A percentile compares a stretch with the other conserved stretches of the same genome.
Conservation (phyloP, 345 rosid genomes). For the Moringa oleifera region DNA sequence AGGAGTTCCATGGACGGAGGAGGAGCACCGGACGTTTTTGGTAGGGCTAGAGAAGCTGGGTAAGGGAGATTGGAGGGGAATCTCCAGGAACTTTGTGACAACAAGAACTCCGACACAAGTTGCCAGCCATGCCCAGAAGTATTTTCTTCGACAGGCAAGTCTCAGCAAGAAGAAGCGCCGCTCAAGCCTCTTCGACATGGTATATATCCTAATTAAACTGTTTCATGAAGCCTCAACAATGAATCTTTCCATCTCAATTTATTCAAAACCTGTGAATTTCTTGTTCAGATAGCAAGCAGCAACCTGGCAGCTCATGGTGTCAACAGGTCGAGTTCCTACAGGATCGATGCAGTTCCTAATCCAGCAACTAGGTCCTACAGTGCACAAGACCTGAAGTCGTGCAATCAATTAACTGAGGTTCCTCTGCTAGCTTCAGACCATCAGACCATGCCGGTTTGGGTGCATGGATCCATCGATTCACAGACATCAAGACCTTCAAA, state of each 20-base stretch:
- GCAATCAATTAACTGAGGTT: neutral
- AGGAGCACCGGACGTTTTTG: constrained; percentile 50
- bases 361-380: no score
- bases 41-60: constrained; percentile 50
- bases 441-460: constrained; percentile 5
- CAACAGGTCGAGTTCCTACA: constrained; percentile 7
- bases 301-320: neutral
- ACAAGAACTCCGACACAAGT: no score
- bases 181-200: constrained; percentile 52
- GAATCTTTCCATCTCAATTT: no score
- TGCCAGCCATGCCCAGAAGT: no score
- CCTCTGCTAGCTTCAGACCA: neutral
- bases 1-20: constrained; percentile 78
- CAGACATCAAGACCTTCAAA: constrained; percentile 17
- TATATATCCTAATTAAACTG: neutral
- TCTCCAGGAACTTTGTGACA: constrained; percentile 48
- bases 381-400: no score
- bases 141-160: constrained; percentile 47
- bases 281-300: constrained; percentile 24
- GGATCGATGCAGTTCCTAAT: no score
- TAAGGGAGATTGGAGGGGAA: constrained; percentile 90
- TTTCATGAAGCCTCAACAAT: no score
- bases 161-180: constrained; percentile 54
- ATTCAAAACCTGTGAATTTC: no score
- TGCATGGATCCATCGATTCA: constrained; percentile 5